Base-by-base conservation (phyloP, 1,284 basidiomycete genomes). In the Malassezia dermatis region DNA sequence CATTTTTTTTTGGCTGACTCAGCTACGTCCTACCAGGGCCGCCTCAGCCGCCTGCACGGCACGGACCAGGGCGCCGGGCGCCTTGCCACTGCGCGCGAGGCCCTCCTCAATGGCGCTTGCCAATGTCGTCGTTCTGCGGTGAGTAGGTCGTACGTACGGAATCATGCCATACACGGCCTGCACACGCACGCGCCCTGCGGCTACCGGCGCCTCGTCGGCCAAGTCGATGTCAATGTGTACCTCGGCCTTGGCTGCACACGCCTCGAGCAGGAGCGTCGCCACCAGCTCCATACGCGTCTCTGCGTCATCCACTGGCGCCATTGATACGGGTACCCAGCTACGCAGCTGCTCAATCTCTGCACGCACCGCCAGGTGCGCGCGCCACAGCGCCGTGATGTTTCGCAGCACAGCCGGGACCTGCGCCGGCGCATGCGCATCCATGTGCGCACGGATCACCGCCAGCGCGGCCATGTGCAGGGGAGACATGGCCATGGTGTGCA, bases 271-370 rank as follows among this genome's bases (percentile, higher is more conserved):
- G 11, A 65, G 57, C 11, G 57, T 59, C 7, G 63, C 65, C 6
- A 47, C 21, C 28, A 48, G 13, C 40, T 62, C 62, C 24, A 67
- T 55, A 3, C 52, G 45, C 4, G 62, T 56, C 27, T 63, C 58
- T 32, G 51, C 46, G 27, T 58, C 49, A 17, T 56, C 59, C 10
- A 37, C 48, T 10, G 47, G 43, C 1, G 58, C 50, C 15, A 64
- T 56, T n/a, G 59, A 41, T 3, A 67, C 60, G 7, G 66, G 66
- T 53, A 65, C 53, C 8, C 60, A 58, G 37, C 60, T 58, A n/a
- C 60, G 58, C 15, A 65, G 52, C 17, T 62, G 64, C 26, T 62
- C 62, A 47, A 67, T 57, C 41, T 66, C 63, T 26, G 64, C 62
- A 10, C 62, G 55, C 37, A 61, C 28, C 41, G 56, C 59, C 23